These are phyloP conservation scores for Kodamaea restingae DNA, from an alignment of 805 yeast species.

Conservation along the genomic window DNA sequence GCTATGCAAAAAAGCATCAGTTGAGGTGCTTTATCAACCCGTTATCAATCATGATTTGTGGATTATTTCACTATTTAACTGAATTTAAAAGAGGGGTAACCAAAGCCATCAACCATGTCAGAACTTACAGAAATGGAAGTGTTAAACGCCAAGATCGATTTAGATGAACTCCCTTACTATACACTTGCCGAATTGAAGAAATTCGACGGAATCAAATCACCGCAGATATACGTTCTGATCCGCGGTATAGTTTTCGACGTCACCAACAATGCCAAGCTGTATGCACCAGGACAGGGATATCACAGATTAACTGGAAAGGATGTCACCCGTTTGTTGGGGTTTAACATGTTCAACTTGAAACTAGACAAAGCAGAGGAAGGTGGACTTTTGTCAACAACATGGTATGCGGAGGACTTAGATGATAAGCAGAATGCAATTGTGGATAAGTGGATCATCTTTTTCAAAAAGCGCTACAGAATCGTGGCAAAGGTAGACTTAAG, in stretches of 20 bases:
- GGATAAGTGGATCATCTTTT: conserved; percentile 73
- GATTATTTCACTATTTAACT: no score
- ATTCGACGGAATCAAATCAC: conserved; percentile 29
- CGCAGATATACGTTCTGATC: conserved; percentile 63
- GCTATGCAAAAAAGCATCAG: no score
- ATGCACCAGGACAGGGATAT: conserved; percentile 76
- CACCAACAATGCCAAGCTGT: conserved; percentile 55
- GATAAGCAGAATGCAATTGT: conserved; percentile 58
- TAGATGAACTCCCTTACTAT: conserved; percentile 27
- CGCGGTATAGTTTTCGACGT: conserved; percentile 80
- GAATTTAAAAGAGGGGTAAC: no score
- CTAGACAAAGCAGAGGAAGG: conserved; percentile 10
- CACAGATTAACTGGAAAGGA: conserved; percentile 72
- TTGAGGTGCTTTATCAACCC: no score
- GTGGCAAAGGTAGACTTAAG: conserved; percentile 30
- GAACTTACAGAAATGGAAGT: conserved; percentile 23
- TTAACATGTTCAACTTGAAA: conserved; percentile 41
- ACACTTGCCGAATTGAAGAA: conserved; percentile 30
- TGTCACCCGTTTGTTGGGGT: conserved; percentile 71
- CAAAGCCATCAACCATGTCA: no score
- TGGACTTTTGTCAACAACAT: conserved; percentile 23
- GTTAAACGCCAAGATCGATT: conserved; percentile 29
- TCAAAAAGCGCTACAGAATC: conserved; percentile 40
- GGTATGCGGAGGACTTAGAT: conserved; percentile 50
- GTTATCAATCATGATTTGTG: no score